Evolutionary conservation across 2,329 filamentous ascomycete species (phyloP), one percentile per base, ranked within the genome.

Genomic region (Diaporthe australafricana): DNA sequence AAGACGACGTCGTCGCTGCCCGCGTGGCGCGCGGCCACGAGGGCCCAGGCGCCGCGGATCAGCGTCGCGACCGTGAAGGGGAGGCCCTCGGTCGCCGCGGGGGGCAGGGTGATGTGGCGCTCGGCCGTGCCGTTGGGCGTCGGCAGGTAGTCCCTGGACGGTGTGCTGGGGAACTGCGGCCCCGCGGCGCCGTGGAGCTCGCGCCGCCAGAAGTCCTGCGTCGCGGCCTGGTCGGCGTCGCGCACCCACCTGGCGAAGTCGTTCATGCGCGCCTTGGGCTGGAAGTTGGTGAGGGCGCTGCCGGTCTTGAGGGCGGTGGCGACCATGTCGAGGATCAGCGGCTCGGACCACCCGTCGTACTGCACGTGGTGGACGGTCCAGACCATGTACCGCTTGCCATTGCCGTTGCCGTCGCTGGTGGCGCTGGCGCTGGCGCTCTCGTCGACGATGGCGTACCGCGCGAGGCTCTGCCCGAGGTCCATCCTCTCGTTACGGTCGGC

Each of bases 1-100:
- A 90, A 90, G 17, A 90, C 81, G 8, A 90, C 82, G 71, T 91
- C 89, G 25, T 82, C 77, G 35, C 83, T 85, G 14, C 84, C 85
- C 50, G 85, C 85, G 77, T 90, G 90, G 45, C 84, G 81, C 0
- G 87, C 86, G 0, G 87, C 84, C 0, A 90, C 82, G 2, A 90
- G 78, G 0, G 87, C 87, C 88, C 89, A 91, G 0, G 88, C 89
- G 30, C 86, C 87, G n/a, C 88, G 68, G 42, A 73, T 72, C 30
- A 73, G 48, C 6, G 72, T 73, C n/a, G 72, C 72, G 6, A 56
- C 22, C 3, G 70, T 73, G 63, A 74, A 72, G 6, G 74, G 74
- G 32, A 76, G 50, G 17, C 65, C 70, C 1, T 66, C 56, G 20
- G 45, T 68, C 7, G 74, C 73, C n/a, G n/a, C n/a, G n/a, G n/a